Base-by-base conservation (phyloP, 306 rosid genomes). In the Lathyrus tuberosus region DNA sequence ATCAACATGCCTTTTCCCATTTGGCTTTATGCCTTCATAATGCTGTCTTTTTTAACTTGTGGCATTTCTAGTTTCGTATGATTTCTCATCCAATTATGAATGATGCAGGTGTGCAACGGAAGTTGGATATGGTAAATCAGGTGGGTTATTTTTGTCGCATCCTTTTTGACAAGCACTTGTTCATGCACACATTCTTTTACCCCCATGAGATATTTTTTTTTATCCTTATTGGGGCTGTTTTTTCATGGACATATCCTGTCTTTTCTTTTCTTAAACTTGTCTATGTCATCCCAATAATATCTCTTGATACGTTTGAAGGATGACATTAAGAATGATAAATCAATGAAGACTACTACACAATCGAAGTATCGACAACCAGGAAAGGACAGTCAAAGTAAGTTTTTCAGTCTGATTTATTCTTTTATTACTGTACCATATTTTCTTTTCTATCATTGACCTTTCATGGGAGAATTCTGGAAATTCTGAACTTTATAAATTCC, bases 61-160 rank as follows among this genome's bases (percentile, higher is more conserved):
- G 52, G 46, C 43, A 11, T 68, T 43, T 43, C 9, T 63, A 2
- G 8, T 68, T 40, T 14, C 41, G 38, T 54, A 31, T 52, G 24
- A 40, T 57, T 69, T 73, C 80, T 87, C n/a, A 80, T 68, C 42
- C 10, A 58, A 10, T 51, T 30, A 13, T 35, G 24, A 67, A 75
- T 81, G 20, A 65, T 75, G 31, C 91, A 95, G 97, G 96, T 66
- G 99, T 89, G 78, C 99, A 91, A 48, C 96, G 97, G 73, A 95
- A 91, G 75, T 88, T 91, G 83, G 96, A 95, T 71, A 62, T 84
- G 92, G 81, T 68, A 33, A 82, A 86, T 80, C 89, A 83, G 92
- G 99, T 88, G 41, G 79, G 83, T 28, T 62, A 12, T 66, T 47
- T 37, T 46, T 47, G 35, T 54, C 16, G 13, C 31, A 18, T 30